These are phyloP conservation scores for Elaeis oleifera DNA, from an alignment of 202 grass and related monocot species.

Conservation along the genomic window DNA sequence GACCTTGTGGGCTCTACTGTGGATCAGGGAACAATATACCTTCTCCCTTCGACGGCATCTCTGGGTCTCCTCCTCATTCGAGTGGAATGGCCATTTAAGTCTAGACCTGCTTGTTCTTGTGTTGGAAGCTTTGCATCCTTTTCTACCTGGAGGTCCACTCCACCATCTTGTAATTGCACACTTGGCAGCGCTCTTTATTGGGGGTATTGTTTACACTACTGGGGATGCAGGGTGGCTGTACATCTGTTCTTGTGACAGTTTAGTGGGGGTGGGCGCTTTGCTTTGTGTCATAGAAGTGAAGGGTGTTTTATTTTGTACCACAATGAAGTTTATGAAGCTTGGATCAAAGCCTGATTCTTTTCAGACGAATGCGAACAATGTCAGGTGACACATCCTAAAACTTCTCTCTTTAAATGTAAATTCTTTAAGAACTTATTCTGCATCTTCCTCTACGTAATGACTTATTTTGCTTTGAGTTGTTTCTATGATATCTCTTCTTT, in stretches of 20 bases:
- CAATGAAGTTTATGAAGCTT: conserved; percentile 99
- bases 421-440: too few species aligned
- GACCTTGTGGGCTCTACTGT: conserved; percentile 27
- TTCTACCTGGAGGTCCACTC: conserved; percentile 9
- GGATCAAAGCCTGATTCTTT: conserved; percentile 90
- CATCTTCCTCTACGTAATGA: too few species aligned
- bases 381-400: conserved; percentile 46
- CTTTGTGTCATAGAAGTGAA: conserved; percentile 7
- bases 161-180: conserved; percentile 7
- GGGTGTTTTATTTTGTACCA: conserved; percentile 21
- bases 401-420: conserved; percentile 12
- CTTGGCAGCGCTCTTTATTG: conserved; percentile 17
- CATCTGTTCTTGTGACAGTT: background rate
- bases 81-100: conserved; percentile 15
- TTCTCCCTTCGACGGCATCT: conserved; percentile 3
- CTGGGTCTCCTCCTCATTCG: background rate
- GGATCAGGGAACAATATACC: conserved; percentile 30
- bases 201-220: conserved; percentile 20
- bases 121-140: background rate
- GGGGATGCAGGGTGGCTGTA: background rate
- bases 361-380: conserved; percentile 61
- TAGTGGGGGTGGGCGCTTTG: background rate
- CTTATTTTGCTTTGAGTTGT: too few species aligned
- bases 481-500: too few species aligned
- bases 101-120: background rate